phyloP scores from a whole-genome alignment of 2,329 filamentous ascomycete genomes.

The Colletotrichum aenigma region DNA sequence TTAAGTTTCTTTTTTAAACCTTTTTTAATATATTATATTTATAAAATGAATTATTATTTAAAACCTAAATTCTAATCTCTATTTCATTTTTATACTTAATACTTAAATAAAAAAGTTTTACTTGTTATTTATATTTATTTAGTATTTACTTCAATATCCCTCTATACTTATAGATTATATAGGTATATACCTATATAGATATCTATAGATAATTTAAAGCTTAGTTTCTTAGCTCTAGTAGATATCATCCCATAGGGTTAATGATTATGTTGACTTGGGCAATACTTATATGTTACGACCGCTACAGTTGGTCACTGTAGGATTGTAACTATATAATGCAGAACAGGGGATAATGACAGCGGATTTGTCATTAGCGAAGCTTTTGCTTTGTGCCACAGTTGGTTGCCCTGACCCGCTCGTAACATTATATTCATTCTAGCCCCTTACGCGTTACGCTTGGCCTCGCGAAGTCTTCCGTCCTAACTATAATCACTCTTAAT shows the following conservation, averaged over 20 bases:
- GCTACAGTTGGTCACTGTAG: too few relatives aligned
- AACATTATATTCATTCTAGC: neutral
- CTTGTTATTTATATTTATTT: neutral
- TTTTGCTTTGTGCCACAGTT: too few relatives aligned
- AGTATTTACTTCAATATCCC: neutral
- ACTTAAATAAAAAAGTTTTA: neutral
- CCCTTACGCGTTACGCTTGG: neutral
- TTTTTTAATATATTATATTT: neutral
- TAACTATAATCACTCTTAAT: neutral
- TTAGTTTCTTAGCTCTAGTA: neutral
- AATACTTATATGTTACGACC: too few relatives aligned
- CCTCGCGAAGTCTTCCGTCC: neutral
- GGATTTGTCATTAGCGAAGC: too few relatives aligned
- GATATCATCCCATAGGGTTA: neutral
- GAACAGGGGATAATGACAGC: too few relatives aligned
- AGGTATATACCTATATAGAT: neutral
- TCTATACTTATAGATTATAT: neutral
- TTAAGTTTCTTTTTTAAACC: fast-evolving
- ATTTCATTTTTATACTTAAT: neutral
- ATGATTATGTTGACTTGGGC: neutral
- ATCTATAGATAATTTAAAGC: neutral
- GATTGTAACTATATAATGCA: too few relatives aligned
- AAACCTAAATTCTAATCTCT: neutral
- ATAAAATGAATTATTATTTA: neutral
- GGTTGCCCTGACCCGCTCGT: too few relatives aligned